Conservation (phyloP, 2,329 filamentous ascomycete genomes). For the Arthrobotrys sphaeroides region DNA sequence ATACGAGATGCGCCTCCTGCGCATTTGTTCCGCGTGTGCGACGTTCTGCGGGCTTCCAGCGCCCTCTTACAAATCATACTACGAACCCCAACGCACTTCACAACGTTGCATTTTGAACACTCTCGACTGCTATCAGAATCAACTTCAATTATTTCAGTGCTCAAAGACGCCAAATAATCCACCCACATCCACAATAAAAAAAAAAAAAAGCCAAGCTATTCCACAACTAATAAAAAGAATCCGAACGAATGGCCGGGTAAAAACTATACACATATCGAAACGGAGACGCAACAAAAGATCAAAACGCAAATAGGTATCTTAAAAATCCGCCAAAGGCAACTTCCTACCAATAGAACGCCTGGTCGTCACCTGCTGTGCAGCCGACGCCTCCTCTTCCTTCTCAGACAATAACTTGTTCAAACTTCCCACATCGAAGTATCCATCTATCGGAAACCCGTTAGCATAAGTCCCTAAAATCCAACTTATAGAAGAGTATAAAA, state of each 20-base stretch:
- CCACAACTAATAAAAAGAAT: neutral
- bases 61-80: slow-evolving; percentile 38
- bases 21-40: neutral
- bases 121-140: too few relatives aligned
- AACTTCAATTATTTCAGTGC: neutral
- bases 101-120: slow-evolving; percentile 5
- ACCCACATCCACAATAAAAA: too few relatives aligned
- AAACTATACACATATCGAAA: slow-evolving; percentile 2
- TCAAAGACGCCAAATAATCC: neutral
- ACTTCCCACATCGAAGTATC: slow-evolving; percentile 58
- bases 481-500: neutral
- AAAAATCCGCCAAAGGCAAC: slow-evolving; percentile 57
- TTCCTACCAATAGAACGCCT: slow-evolving; percentile 57
- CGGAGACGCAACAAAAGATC: too few relatives aligned
- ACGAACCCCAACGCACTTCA: slow-evolving; percentile 3
- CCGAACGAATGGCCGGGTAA: neutral
- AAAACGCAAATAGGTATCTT: slow-evolving; percentile 22
- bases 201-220: neutral
- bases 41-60: slow-evolving; percentile 43
- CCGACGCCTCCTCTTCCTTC: slow-evolving; percentile 55
- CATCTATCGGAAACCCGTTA: slow-evolving; percentile 46
- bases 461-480: neutral
- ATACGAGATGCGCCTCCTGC: neutral
- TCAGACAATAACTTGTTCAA: slow-evolving; percentile 56
- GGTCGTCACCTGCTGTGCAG: slow-evolving; percentile 22